phyloP scores from a whole-genome alignment of 306 rosid genomes.

The Castanea crenata region DNA sequence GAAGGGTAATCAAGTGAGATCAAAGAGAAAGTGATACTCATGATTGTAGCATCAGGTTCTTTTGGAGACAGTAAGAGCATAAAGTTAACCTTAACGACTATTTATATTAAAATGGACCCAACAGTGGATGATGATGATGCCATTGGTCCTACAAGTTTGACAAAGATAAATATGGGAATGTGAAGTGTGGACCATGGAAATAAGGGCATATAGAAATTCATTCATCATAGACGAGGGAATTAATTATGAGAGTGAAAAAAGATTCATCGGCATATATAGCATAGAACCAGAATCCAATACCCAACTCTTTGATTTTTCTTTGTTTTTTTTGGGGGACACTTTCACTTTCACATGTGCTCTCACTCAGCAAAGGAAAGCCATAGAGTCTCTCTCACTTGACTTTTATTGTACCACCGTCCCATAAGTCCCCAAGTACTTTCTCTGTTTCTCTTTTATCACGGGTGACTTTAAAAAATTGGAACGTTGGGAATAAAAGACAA shows the following conservation, averaged over 20 bases:
- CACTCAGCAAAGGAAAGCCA: no score
- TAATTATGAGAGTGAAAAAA: no score
- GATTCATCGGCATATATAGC: no score
- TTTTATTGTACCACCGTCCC: no score
- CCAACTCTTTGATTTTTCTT: no score
- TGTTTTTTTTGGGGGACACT: no score
- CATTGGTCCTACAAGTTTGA: slow-evolving; percentile 37
- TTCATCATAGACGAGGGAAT: no score
- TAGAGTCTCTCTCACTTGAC: no score
- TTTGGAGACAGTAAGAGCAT: slow-evolving; percentile 28
- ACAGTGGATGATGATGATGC: background rate
- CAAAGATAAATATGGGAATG: background rate
- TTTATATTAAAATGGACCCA: slow-evolving; percentile 9
- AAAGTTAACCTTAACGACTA: slow-evolving; percentile 42
- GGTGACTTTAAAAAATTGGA: slow-evolving; percentile 30
- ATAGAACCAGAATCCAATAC: no score
- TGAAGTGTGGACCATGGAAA: no score
- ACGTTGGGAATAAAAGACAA: slow-evolving; percentile 40
- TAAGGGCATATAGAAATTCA: no score
- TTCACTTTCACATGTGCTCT: no score
- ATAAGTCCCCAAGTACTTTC: background rate
- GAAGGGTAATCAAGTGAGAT: slow-evolving; percentile 20
- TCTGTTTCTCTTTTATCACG: slow-evolving; percentile 23
- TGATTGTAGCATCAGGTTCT: slow-evolving; percentile 48
- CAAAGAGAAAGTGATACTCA: slow-evolving; percentile 26